Evolutionary conservation across 1,139 yeast genomes (phyloP).

Genomic region (Insectozyma bohioensis): DNA sequence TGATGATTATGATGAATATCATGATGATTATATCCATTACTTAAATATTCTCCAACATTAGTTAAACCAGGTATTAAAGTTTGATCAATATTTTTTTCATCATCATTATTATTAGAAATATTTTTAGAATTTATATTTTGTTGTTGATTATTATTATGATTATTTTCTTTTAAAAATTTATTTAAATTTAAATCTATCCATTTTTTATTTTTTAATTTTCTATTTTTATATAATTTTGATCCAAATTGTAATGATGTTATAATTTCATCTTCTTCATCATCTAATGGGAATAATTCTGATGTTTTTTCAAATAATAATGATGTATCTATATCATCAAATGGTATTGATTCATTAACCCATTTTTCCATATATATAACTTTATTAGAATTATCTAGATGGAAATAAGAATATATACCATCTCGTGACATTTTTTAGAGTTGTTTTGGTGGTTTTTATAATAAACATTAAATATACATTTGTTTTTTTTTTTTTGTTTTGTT

Average conservation of each 20-base stretch:
- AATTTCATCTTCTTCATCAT: constrained; percentile 41
- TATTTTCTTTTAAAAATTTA: constrained; percentile 25
- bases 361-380: constrained; percentile 43
- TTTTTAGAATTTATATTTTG: too few relatives aligned
- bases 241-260: constrained; percentile 39
- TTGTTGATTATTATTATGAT: neutral
- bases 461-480: constrained; percentile 1
- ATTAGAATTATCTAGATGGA: constrained; percentile 40
- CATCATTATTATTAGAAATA: too few relatives aligned
- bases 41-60: constrained; percentile 9
- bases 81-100: constrained; percentile 26
- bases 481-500: too few relatives aligned
- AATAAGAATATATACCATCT: constrained; percentile 33
- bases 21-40: constrained; percentile 7
- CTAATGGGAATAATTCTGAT: constrained; percentile 36
- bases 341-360: constrained; percentile 44
- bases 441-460: neutral
- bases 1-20: too few relatives aligned
- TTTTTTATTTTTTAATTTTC: constrained; percentile 29
- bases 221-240: constrained; percentile 38
- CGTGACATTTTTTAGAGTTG: constrained; percentile 16
- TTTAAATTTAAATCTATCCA: constrained; percentile 38
- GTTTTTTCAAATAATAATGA: constrained; percentile 38
- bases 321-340: constrained; percentile 45
- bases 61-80: constrained; percentile 33